Conservation (phyloP, 345 rosid genomes). For the Eucalyptus viminalis region DNA sequence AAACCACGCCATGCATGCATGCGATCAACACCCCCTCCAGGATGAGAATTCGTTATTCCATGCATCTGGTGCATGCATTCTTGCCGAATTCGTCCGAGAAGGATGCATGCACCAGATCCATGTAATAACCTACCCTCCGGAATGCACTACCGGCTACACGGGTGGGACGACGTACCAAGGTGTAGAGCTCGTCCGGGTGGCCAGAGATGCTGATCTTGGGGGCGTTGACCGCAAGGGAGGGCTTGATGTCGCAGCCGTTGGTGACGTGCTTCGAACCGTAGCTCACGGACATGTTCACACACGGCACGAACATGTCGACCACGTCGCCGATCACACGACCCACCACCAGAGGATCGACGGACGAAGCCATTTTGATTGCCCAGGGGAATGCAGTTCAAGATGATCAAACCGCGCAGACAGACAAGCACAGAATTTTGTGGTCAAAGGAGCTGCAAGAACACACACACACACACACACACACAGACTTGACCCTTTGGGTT, state of each 20-base stretch:
- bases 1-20: neutral
- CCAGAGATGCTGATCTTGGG: conserved; percentile 66
- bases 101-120: neutral
- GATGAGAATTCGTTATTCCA: neutral
- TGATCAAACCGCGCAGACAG: neutral
- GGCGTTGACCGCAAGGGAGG: conserved; percentile 40
- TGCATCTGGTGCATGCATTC: neutral
- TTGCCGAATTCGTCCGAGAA: neutral
- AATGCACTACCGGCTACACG: neutral
- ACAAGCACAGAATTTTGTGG: neutral
- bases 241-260: conserved; percentile 81
- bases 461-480: neutral
- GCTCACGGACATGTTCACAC: conserved; percentile 43
- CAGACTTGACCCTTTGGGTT: neutral
- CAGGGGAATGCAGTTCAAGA: neutral
- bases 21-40: neutral
- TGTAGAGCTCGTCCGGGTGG: conserved; percentile 41
- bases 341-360: conserved; percentile 74
- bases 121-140: neutral
- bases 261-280: conserved; percentile 66
- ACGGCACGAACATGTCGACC: conserved; percentile 72
- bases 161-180: conserved; percentile 32
- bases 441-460: neutral
- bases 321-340: conserved; percentile 88
- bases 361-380: conserved; percentile 35